Conservation (phyloP, 441 rosid species). For the Gossypium trilobum region DNA sequence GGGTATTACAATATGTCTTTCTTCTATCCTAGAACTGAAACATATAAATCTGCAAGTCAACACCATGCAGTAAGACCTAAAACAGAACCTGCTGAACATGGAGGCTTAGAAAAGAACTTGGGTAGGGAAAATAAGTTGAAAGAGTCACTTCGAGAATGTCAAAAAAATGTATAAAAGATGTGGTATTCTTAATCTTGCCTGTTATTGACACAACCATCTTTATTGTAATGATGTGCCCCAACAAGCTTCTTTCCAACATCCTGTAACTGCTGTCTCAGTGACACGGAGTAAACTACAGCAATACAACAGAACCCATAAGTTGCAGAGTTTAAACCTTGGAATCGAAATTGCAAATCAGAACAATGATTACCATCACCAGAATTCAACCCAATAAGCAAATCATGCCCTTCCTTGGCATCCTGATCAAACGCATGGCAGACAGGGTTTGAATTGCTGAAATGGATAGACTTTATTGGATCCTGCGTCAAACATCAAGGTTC, state of each 20-base stretch:
- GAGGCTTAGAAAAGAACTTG: background rate
- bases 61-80: background rate
- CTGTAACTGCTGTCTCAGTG: slow-evolving; percentile 90
- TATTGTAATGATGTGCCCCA: slow-evolving; percentile 82
- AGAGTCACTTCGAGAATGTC: background rate
- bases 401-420: slow-evolving; percentile 96
- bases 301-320: slow-evolving; percentile 25
- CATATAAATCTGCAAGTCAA: background rate
- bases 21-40: background rate
- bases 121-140: background rate
- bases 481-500: slow-evolving; percentile 27
- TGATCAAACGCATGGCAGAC: slow-evolving; percentile 92
- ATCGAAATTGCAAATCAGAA: slow-evolving; percentile 17
- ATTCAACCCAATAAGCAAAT: slow-evolving; percentile 77
- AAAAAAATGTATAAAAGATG: background rate
- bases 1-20: background rate
- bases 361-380: slow-evolving; percentile 80
- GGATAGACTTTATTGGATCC: slow-evolving; percentile 95
- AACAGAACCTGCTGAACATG: background rate
- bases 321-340: slow-evolving; percentile 16
- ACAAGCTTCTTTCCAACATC: slow-evolving; percentile 86
- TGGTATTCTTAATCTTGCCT: slow-evolving; percentile 41
- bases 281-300: slow-evolving; percentile 75
- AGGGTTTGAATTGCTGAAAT: slow-evolving; percentile 81
- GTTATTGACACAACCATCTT: slow-evolving; percentile 86